Percentiles rank a stretch among this genome's conserved stretches.
Evolutionary conservation across 495 filamentous ascomycete species (phyloP).

Genomic region (Barbatosphaeria neglecta): DNA sequence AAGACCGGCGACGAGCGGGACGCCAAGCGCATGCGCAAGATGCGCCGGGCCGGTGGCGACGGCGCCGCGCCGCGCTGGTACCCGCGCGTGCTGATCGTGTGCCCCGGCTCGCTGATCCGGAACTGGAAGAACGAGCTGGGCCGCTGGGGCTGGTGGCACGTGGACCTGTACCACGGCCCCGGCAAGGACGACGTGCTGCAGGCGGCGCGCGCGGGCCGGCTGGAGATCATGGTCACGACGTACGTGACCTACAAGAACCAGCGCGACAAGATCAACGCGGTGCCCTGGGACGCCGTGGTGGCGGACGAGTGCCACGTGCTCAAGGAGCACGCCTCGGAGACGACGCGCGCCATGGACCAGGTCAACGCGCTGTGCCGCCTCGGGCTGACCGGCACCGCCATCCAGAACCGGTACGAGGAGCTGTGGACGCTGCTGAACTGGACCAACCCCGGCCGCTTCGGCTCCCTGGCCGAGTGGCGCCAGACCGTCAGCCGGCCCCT

Average conservation of each 20-base stretch:
- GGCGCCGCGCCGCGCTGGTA: constrained; percentile 56
- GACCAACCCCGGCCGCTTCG: constrained; percentile 85
- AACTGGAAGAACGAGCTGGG: constrained; percentile 84
- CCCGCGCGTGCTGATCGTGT: constrained; percentile 74
- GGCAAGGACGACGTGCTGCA: constrained; percentile 62
- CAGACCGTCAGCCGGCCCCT: constrained; percentile 65
- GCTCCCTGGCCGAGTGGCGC: constrained; percentile 69
- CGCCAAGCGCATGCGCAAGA: constrained; percentile 82
- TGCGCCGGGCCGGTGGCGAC: constrained; percentile 43
- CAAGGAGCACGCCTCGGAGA: constrained; percentile 66
- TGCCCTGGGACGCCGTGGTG: constrained; percentile 94
- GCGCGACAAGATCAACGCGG: constrained; percentile 62
- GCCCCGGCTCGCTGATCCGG: constrained; percentile 74
- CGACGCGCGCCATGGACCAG: constrained; percentile 79
- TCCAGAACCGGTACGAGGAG: constrained; percentile 97
- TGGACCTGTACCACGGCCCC: constrained; percentile 69
- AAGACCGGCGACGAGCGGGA: constrained; percentile 91
- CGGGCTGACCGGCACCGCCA: constrained; percentile 89
- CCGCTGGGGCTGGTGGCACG: constrained; percentile 93
- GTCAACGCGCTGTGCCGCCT: constrained; percentile 89
- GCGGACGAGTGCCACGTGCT: constrained; percentile 94
- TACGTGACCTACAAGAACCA: constrained; percentile 77
- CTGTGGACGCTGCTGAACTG: constrained; percentile 95
- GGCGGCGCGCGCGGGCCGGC: constrained; percentile 59
- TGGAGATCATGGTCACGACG: constrained; percentile 89